These are phyloP conservation scores for Botryotinia narcissicola DNA, from an alignment of 2,329 filamentous ascomycete genomes.

Conservation along the genomic window DNA sequence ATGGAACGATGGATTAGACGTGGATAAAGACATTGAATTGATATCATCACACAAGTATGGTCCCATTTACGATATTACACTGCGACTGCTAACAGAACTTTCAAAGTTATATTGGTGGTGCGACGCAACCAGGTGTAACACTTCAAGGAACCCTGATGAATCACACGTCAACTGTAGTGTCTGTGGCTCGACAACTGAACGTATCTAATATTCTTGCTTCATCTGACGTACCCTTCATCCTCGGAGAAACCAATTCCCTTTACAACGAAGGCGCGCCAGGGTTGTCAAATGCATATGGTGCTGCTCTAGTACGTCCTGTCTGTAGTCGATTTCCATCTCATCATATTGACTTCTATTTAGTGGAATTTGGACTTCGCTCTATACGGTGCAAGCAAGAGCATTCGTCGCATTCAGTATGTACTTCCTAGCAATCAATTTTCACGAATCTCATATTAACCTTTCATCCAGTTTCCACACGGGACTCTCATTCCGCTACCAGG, in stretches of 20 bases:
- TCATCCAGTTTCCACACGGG: slow-evolving; percentile 56
- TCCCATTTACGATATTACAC: not conserved
- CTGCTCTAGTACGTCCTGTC: slow-evolving; percentile 46
- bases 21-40: slow-evolving; percentile 48
- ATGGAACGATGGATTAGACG: slow-evolving; percentile 54
- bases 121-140: slow-evolving; percentile 58
- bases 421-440: not conserved
- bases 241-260: slow-evolving; percentile 55
- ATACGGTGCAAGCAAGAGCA: slow-evolving; percentile 53
- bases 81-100: slow-evolving; percentile 8
- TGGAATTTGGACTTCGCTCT: slow-evolving; percentile 64
- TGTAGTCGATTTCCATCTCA: not conserved
- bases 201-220: slow-evolving; percentile 38
- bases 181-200: slow-evolving; percentile 44
- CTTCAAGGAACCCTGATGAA: slow-evolving; percentile 63
- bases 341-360: not conserved
- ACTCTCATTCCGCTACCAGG: slow-evolving; percentile 59
- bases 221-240: slow-evolving; percentile 34
- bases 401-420: slow-evolving; percentile 51
- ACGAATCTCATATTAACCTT: not conserved
- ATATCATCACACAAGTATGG: slow-evolving; percentile 60
- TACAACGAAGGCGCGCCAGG: slow-evolving; percentile 61
- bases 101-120: slow-evolving; percentile 59
- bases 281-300: slow-evolving; percentile 63
- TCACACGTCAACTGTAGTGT: slow-evolving; percentile 52